Percentiles rank a stretch among this genome's conserved stretches.
phyloP scores from a whole-genome alignment of 1,284 basidiomycete species.

The Fomitopsis schrenkii region DNA sequence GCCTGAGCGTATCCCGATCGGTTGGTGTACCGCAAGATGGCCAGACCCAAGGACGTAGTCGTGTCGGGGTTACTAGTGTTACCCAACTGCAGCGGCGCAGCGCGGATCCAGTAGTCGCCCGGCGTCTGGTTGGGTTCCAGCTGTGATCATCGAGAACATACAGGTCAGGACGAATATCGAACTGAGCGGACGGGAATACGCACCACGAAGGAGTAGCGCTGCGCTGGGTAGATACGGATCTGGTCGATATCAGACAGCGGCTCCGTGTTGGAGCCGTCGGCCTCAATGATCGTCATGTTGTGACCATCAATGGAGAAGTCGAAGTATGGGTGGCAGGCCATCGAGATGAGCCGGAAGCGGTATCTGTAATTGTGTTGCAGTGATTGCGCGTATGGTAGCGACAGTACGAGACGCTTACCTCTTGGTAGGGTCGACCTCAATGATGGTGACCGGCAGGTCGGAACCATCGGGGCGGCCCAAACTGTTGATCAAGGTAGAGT shows the following conservation, averaged over 20 bases:
- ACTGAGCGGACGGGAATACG: background rate
- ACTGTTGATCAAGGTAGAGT: slow-evolving; percentile 50
- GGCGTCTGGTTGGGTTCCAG: slow-evolving; percentile 14
- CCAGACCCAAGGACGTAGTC: slow-evolving; percentile 37
- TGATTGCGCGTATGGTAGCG: background rate
- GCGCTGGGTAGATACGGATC: slow-evolving; percentile 35
- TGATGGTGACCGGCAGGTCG: slow-evolving; percentile 26
- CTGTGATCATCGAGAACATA: background rate
- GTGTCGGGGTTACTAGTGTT: slow-evolving; percentile 25
- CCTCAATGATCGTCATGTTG: slow-evolving; percentile 34
- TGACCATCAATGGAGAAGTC: slow-evolving; percentile 33
- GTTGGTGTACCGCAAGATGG: slow-evolving; percentile 49
- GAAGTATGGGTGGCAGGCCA: slow-evolving; percentile 33
- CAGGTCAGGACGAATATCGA: background rate
- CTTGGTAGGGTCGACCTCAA: slow-evolving; percentile 21
- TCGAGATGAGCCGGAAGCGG: slow-evolving; percentile 46
- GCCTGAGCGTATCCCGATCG: slow-evolving; percentile 33
- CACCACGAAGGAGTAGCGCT: slow-evolving; percentile 31
- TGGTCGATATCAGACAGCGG: slow-evolving; percentile 32
- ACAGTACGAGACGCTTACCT: slow-evolving; percentile 19
- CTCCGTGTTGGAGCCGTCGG: slow-evolving; percentile 29
- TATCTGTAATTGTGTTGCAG: slow-evolving; percentile 17
- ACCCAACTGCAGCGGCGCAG: slow-evolving; percentile 29
- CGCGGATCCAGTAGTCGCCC: slow-evolving; percentile 21
- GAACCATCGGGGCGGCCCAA: slow-evolving; percentile 28